A percentile compares a stretch with the other conserved stretches of the same genome.
Conservation (phyloP, 768 basidiomycete species). For the Rhodosporidiobolus sp. region DNA sequence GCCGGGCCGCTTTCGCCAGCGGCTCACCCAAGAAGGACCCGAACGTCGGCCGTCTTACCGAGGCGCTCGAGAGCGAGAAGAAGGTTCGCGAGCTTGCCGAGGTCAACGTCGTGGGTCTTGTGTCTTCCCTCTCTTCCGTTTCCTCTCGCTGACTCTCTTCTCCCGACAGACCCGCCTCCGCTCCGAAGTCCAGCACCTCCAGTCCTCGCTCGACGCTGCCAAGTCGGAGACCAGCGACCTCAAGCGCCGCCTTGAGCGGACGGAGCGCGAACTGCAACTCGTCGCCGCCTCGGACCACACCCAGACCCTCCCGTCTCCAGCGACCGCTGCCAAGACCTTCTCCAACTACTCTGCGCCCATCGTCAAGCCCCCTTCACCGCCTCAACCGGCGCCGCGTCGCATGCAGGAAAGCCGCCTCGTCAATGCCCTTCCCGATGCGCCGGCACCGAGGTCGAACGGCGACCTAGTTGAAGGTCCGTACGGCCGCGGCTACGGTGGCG, state of each 20-base stretch:
- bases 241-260: not conserved
- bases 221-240: conserved; percentile 19
- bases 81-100: conserved; percentile 43
- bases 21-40: conserved; percentile 14
- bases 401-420: conserved; percentile 28
- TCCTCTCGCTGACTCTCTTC: not conserved
- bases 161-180: conserved; percentile 23
- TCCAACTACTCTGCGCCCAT: not conserved
- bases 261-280: conserved; percentile 31
- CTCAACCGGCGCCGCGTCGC: conserved; percentile 13
- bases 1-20: conserved; percentile 16
- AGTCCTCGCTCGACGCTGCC: conserved; percentile 9
- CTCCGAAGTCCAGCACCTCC: conserved; percentile 29
- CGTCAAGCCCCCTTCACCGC: not conserved
- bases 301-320: conserved; percentile 1
- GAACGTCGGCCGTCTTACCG: conserved; percentile 9
- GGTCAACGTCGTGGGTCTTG: conserved; percentile 40
- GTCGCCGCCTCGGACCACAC: conserved; percentile 35
- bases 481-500: conserved; percentile 24
- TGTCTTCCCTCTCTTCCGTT: too few species aligned
- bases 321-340: not conserved
- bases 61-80: conserved; percentile 38
- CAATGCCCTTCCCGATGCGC: conserved; percentile 5
- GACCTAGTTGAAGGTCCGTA: conserved; percentile 10
- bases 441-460: not conserved